Conservation (phyloP, 2,329 filamentous ascomycete genomes). For the Gaeumannomyces tritici region DNA sequence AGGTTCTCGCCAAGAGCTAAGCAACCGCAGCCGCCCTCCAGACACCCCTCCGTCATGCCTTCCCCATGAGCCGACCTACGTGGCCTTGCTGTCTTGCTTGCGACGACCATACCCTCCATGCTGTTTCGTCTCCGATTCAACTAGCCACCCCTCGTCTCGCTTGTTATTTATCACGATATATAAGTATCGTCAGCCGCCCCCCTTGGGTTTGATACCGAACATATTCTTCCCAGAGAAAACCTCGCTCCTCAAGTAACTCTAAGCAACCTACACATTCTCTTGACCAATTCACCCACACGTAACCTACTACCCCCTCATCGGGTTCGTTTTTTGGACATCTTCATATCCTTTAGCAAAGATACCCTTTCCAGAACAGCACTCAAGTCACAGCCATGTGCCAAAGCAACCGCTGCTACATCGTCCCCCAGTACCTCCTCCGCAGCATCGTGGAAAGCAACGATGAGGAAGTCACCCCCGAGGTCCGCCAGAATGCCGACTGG, state of each 20-base stretch:
- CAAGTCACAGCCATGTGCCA: background rate
- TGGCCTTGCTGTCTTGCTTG: background rate
- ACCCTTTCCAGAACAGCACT: background rate
- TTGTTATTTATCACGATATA: background rate
- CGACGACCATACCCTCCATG: too few relatives aligned
- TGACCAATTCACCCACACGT: background rate
- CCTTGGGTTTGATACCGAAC: background rate
- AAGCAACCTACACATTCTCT: background rate
- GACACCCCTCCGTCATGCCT: background rate
- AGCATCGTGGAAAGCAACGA: slow-evolving; percentile 3
- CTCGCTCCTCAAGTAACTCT: background rate
- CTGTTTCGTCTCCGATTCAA: too few relatives aligned
- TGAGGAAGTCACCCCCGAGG: background rate
- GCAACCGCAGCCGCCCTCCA: background rate
- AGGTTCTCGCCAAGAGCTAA: background rate
- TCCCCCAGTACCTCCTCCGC: slow-evolving; percentile 8
- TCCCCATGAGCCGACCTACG: background rate
- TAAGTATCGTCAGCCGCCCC: background rate
- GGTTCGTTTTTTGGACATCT: background rate
- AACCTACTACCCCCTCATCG: too few relatives aligned
- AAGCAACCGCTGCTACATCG: slow-evolving; percentile 6
- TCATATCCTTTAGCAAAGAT: too few relatives aligned
- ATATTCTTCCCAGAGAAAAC: background rate
- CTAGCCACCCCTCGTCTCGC: background rate
- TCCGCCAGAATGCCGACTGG: slow-evolving; percentile 3